phyloP scores from a whole-genome alignment of 257 asterid species.

The Scutellaria galericulata region DNA sequence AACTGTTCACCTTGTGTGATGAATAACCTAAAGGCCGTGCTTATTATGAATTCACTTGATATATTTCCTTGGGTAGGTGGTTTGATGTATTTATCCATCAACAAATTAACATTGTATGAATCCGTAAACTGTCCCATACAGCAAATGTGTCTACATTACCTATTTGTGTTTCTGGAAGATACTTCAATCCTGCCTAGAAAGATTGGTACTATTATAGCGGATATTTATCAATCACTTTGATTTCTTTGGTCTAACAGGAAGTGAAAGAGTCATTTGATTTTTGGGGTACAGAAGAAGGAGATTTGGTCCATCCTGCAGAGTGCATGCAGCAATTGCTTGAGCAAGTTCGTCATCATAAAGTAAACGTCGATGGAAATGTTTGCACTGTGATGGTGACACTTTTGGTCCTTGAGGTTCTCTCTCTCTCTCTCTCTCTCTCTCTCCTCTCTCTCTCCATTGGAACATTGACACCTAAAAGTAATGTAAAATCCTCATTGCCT shows the following conservation, averaged over 20 bases:
- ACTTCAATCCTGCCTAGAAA: neutral
- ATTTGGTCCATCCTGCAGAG: constrained; percentile 86
- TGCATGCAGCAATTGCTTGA: constrained; percentile 92
- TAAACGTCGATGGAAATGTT: constrained; percentile 95
- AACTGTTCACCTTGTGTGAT: too few species aligned
- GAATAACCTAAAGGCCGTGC: too few species aligned
- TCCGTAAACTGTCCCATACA: too few species aligned
- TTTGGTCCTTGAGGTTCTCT: constrained; percentile 86
- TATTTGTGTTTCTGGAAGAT: neutral
- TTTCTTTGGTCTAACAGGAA: constrained; percentile 57
- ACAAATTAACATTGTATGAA: too few species aligned
- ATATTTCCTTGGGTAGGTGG: too few species aligned
- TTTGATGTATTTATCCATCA: too few species aligned
- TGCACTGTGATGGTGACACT: constrained; percentile 95
- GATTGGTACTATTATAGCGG: too few species aligned
- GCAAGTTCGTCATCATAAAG: constrained; percentile 87
- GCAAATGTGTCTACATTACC: neutral
- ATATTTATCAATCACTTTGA: neutral
- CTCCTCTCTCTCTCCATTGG: neutral
- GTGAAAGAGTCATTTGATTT: constrained; percentile 79
- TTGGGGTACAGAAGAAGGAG: constrained; percentile 95
- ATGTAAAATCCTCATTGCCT: neutral
- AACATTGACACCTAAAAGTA: constrained; percentile 4
- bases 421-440: neutral
- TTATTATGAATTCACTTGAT: too few species aligned